Evolutionary conservation across 2,329 filamentous ascomycete genomes (phyloP).

Genomic region (Fusarium sp.): DNA sequence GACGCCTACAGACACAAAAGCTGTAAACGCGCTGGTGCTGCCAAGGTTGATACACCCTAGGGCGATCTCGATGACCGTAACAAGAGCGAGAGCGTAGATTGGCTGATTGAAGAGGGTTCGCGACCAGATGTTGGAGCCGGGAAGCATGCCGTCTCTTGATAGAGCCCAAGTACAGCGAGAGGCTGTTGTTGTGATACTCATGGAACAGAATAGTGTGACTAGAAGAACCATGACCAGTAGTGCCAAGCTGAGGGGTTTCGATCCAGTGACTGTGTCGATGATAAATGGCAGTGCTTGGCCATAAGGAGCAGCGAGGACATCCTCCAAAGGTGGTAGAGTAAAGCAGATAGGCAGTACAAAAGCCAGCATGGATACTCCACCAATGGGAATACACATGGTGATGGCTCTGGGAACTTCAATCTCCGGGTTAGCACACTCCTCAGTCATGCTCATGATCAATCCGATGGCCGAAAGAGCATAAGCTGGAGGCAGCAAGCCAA

Average conservation of each 20-base stretch:
- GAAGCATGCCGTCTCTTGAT: not conserved
- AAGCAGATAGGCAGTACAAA: conserved; percentile 1
- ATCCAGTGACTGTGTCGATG: not conserved
- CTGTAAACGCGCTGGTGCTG: conserved; percentile 5
- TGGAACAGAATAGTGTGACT: not conserved
- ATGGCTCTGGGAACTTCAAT: not conserved
- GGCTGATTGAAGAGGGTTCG: not conserved
- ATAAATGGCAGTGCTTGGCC: not conserved
- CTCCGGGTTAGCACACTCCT: conserved; percentile 2
- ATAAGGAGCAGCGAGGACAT: not conserved
- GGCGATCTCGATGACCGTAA: not conserved
- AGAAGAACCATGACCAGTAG: not conserved
- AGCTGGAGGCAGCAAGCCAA: not conserved
- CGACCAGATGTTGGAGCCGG: not conserved
- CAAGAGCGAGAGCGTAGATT: not conserved
- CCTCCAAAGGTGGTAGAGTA: not conserved
- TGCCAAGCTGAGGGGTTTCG: not conserved
- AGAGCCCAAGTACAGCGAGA: not conserved
- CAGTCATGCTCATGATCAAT: not conserved
- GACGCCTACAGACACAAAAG: not conserved
- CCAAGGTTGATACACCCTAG: not conserved
- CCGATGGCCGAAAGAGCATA: not conserved
- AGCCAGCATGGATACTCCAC: not conserved
- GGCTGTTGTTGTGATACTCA: not conserved
- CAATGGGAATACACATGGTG: not conserved